These are phyloP conservation scores for Erodium texanum DNA, from an alignment of 441 rosid species.

Conservation along the genomic window DNA sequence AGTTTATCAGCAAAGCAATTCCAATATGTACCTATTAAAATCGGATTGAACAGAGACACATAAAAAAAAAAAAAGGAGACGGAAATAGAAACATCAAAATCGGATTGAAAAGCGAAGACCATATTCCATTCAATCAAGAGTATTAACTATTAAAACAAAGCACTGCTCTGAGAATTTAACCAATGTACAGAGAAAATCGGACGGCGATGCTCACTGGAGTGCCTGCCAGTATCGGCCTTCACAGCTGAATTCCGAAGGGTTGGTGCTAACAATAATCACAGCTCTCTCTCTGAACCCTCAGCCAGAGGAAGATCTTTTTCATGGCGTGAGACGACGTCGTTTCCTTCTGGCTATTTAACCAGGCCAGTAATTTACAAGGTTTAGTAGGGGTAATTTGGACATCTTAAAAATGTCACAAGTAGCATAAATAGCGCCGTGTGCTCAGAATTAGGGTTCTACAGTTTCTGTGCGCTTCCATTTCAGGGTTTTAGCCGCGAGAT, in stretches of 20 bases:
- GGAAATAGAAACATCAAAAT: neutral
- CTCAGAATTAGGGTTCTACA: neutral
- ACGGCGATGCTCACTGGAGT: neutral
- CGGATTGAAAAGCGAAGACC: no score
- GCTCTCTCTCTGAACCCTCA: neutral
- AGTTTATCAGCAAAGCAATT: neutral
- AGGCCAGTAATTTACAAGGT: neutral
- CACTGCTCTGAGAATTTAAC: neutral
- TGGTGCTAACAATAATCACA: neutral
- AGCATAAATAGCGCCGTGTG: neutral
- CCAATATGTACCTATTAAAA: neutral
- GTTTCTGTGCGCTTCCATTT: neutral
- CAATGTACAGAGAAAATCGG: neutral
- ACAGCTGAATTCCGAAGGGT: neutral
- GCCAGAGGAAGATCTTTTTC: neutral
- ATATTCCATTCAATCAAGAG: neutral
- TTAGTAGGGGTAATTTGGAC: neutral
- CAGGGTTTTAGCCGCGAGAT: constrained; percentile 5
- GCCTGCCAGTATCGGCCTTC: neutral
- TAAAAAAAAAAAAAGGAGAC: neutral
- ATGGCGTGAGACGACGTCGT: neutral
- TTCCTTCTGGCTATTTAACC: neutral
- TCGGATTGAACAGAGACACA: neutral
- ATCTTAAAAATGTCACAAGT: neutral
- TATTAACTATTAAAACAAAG: no score